These are phyloP conservation scores for Zelonia costaricensis DNA, from an alignment of 208 protist genomes.

Conservation along the genomic window DNA sequence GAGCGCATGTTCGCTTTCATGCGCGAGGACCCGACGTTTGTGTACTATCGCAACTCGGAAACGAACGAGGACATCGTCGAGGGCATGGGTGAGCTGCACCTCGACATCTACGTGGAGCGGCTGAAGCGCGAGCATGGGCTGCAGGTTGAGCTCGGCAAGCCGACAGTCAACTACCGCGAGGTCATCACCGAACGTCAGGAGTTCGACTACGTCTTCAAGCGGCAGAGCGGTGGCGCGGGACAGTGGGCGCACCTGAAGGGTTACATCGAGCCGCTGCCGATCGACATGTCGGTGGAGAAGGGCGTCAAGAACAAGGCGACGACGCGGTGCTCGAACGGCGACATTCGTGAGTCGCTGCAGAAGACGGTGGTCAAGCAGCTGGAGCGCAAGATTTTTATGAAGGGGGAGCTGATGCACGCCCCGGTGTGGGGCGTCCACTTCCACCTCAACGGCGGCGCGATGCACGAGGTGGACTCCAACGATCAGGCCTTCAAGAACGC, in stretches of 20 bases:
- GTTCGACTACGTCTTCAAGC: slow-evolving; percentile 99
- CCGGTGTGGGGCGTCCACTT: slow-evolving; percentile 97
- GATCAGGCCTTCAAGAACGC: slow-evolving; percentile 98
- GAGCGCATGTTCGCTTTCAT: slow-evolving; percentile 93
- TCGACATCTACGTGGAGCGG: slow-evolving; percentile 97
- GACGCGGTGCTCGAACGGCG: slow-evolving; percentile 93
- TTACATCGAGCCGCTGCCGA: slow-evolving; percentile 88
- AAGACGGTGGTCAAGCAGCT: slow-evolving; percentile 93
- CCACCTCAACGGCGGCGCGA: slow-evolving; percentile 94
- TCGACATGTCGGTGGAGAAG: slow-evolving; percentile 92
- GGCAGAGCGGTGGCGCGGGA: slow-evolving; percentile 98
- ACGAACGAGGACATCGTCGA: slow-evolving; percentile 95
- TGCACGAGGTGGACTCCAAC: slow-evolving; percentile 99
- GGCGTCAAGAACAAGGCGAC: slow-evolving; percentile 87
- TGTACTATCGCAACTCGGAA: slow-evolving; percentile 93
- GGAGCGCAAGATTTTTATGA: slow-evolving; percentile 91
- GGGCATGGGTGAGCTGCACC: slow-evolving; percentile 97
- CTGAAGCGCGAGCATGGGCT: slow-evolving; percentile 95
- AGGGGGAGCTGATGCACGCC: slow-evolving; percentile 94
- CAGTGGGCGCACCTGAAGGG: slow-evolving; percentile 98
- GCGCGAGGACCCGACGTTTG: slow-evolving; percentile 97
- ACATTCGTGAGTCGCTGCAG: slow-evolving; percentile 93
- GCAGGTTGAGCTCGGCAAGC: slow-evolving; percentile 92
- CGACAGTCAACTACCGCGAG: slow-evolving; percentile 97
- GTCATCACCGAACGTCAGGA: slow-evolving; percentile 88